These are phyloP conservation scores for Raphidocelis subcapitata DNA, from an alignment of 139 green algal species.

Conservation along the genomic window DNA sequence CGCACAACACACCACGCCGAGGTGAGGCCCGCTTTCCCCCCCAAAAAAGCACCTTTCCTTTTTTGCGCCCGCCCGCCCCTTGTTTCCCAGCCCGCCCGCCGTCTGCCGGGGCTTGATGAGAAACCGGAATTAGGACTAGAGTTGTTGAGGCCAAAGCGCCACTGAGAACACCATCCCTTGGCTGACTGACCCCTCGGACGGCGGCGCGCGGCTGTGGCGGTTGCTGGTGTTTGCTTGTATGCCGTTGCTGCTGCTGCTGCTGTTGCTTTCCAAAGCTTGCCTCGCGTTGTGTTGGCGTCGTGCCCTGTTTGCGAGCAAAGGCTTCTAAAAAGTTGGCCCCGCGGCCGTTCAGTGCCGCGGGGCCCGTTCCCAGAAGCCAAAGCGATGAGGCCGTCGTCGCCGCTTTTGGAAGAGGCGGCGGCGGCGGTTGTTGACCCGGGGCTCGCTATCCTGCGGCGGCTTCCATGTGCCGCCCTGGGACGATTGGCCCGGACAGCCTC, in stretches of 20 bases:
- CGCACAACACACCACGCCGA: too few relatives aligned
- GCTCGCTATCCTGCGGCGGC: conserved; percentile 58
- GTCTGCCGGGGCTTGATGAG: conserved; percentile 52
- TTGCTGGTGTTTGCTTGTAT: background rate
- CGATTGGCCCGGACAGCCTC: conserved; percentile 55
- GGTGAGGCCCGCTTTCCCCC: too few relatives aligned
- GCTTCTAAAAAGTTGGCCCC: conserved; percentile 80
- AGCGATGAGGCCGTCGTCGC: conserved; percentile 45
- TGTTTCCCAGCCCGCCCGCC: too few relatives aligned
- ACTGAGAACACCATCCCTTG: conserved; percentile 79
- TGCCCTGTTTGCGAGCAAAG: background rate
- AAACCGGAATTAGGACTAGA: conserved; percentile 76
- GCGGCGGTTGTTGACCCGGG: conserved; percentile 37
- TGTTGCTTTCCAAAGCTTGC: background rate
- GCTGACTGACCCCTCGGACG: conserved; percentile 70
- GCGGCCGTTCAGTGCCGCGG: conserved; percentile 37
- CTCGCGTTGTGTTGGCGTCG: background rate
- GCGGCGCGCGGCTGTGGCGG: background rate
- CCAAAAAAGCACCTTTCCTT: too few relatives aligned
- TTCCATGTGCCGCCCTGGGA: conserved; percentile 38
- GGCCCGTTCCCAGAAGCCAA: conserved; percentile 74
- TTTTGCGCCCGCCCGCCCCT: background rate
- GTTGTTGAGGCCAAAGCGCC: conserved; percentile 68
- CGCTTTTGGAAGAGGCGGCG: conserved; percentile 65
- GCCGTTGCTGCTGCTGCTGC: background rate